These are phyloP conservation scores for Boletus patriciae DNA, from an alignment of 768 basidiomycete species.

Conservation along the genomic window DNA sequence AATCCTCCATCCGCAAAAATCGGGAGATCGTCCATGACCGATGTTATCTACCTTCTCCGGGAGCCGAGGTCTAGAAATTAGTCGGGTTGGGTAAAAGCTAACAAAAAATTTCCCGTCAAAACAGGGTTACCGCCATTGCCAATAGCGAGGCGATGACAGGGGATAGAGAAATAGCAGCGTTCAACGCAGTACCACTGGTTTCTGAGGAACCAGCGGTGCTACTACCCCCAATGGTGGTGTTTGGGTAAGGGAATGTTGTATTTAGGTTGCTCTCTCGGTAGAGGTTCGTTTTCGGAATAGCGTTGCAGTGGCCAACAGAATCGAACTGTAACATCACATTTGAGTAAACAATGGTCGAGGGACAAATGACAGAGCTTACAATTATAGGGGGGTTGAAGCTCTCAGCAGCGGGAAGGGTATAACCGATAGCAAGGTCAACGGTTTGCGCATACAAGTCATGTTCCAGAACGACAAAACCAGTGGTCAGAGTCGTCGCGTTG, in stretches of 20 bases:
- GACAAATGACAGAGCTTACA: slow-evolving; percentile 37
- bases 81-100: slow-evolving; percentile 11
- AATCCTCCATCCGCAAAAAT: slow-evolving; percentile 10
- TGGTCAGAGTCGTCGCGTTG: slow-evolving; percentile 59
- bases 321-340: slow-evolving; percentile 45
- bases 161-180: slow-evolving; percentile 15
- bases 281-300: slow-evolving; percentile 60
- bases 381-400: slow-evolving; percentile 62
- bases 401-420: slow-evolving; percentile 77
- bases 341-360: not conserved
- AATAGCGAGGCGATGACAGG: slow-evolving; percentile 13
- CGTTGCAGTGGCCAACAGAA: slow-evolving; percentile 77
- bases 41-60: slow-evolving; percentile 22
- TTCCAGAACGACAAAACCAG: slow-evolving; percentile 85
- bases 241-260: slow-evolving; percentile 56
- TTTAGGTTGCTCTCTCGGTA: slow-evolving; percentile 86
- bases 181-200: slow-evolving; percentile 12
- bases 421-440: slow-evolving; percentile 87
- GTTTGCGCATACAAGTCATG: slow-evolving; percentile 85
- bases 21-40: slow-evolving; percentile 13
- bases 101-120: slow-evolving; percentile 16
- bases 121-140: slow-evolving; percentile 9
- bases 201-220: not conserved
- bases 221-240: slow-evolving; percentile 28
- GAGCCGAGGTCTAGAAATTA: slow-evolving; percentile 23